phyloP scores from a whole-genome alignment of 192 early-diverging fungal genomes.

The Gonapodya prolifera region DNA sequence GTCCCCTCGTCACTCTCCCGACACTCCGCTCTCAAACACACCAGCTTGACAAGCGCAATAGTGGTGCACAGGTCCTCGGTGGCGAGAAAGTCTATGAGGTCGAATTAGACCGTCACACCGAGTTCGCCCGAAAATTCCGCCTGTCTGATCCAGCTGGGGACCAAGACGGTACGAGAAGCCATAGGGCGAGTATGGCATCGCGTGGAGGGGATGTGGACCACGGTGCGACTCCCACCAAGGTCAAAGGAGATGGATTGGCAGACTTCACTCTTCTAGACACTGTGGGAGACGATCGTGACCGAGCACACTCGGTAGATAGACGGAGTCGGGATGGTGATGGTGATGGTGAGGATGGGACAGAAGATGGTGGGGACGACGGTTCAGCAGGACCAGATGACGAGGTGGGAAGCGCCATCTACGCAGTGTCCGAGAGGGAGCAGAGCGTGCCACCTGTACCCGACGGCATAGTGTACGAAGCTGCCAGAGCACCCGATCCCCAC shows the following conservation, averaged over 20 bases:
- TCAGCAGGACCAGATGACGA: neutral
- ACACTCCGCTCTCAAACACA: neutral
- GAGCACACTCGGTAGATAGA: neutral
- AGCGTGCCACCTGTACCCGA: neutral
- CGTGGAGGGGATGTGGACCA: no score
- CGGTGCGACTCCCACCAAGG: neutral
- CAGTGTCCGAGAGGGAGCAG: neutral
- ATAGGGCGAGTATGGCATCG: neutral
- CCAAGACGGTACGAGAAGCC: neutral
- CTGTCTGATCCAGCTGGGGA: neutral
- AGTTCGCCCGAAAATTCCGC: slow-evolving; percentile 21
- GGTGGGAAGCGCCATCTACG: neutral
- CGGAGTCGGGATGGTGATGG: neutral
- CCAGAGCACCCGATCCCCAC: neutral
- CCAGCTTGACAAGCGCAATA: slow-evolving; percentile 57
- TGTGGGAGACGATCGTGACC: neutral
- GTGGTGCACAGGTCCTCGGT: slow-evolving; percentile 57
- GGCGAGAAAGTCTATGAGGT: slow-evolving; percentile 64
- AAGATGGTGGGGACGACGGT: neutral
- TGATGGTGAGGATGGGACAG: neutral
- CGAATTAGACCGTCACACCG: slow-evolving; percentile 70
- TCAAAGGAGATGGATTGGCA: neutral
- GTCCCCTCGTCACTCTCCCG: neutral
- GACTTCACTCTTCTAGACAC: neutral
- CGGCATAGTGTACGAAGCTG: neutral